Conservation (phyloP, 2,329 filamentous ascomycete species). For the Verticillium zaregamsianum region DNA sequence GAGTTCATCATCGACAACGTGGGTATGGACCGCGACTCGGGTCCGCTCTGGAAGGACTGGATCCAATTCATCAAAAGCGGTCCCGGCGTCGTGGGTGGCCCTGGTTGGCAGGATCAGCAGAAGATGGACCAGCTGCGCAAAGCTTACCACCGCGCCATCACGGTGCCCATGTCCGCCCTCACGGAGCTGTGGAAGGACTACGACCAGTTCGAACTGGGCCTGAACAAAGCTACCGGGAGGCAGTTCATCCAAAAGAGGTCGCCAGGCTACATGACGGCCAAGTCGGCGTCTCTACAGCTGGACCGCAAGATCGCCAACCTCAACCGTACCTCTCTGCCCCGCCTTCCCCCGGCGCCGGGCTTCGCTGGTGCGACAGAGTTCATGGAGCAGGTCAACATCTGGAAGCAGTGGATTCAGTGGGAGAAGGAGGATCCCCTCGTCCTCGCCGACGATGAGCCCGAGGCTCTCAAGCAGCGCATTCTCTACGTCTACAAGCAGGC, state of each 20-base stretch:
- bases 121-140: constrained; percentile 95
- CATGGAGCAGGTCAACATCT: constrained; percentile 76
- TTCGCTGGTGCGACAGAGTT: constrained; percentile 87
- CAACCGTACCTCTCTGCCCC: constrained; percentile 71
- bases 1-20: constrained; percentile 88
- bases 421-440: constrained; percentile 91
- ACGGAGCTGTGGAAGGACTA: constrained; percentile 95
- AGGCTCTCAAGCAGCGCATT: constrained; percentile 71
- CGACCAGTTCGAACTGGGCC: constrained; percentile 87
- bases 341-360: constrained; percentile 75
- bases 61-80: constrained; percentile 88
- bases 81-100: constrained; percentile 80
- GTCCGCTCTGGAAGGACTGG: constrained; percentile 89
- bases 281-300: constrained; percentile 84
- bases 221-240: constrained; percentile 93
- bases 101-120: constrained; percentile 92
- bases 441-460: constrained; percentile 74
- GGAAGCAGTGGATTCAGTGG: constrained; percentile 94
- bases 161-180: constrained; percentile 77
- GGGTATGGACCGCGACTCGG: constrained; percentile 86
- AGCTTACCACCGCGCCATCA: constrained; percentile 86
- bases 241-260: constrained; percentile 94
- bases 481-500: constrained; percentile 92
- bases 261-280: constrained; percentile 91
- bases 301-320: constrained; percentile 81